phyloP scores from a whole-genome alignment of 805 yeast species.

The Candida alai region DNA sequence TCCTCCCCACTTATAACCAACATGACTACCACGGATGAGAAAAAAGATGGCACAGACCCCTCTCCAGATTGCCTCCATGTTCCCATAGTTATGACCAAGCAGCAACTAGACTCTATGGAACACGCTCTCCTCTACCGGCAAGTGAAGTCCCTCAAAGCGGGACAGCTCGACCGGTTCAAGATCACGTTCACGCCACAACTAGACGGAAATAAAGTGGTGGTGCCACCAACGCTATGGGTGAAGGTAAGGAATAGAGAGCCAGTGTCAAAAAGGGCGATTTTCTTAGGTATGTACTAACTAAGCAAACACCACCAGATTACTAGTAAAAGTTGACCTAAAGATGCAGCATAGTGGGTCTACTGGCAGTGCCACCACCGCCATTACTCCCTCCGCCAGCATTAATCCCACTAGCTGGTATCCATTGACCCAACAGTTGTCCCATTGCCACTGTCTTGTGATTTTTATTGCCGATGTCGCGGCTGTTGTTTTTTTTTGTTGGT shows the following conservation, averaged over 20 bases:
- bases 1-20: no score
- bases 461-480: no score
- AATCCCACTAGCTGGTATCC: no score
- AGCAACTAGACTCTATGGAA: constrained; percentile 7
- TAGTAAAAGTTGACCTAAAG: no score
- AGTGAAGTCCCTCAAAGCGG: constrained; percentile 47
- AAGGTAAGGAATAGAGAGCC: constrained; percentile 70
- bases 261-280: constrained; percentile 74
- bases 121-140: constrained; percentile 32
- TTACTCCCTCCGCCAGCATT: no score
- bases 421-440: no score
- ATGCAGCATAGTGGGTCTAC: no score
- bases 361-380: no score
- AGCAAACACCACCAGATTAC: not conserved
- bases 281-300: constrained; percentile 29
- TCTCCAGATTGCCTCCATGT: not conserved
- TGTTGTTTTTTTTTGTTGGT: no score
- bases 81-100: constrained; percentile 7
- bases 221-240: constrained; percentile 39
- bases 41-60: no score
- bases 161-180: constrained; percentile 55
- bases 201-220: constrained; percentile 5
- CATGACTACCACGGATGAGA: no score
- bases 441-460: no score
- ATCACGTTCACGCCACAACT: constrained; percentile 43